Base-by-base conservation (phyloP, 2,329 filamentous ascomycete species). In the Periglandula ipomoeae region DNA sequence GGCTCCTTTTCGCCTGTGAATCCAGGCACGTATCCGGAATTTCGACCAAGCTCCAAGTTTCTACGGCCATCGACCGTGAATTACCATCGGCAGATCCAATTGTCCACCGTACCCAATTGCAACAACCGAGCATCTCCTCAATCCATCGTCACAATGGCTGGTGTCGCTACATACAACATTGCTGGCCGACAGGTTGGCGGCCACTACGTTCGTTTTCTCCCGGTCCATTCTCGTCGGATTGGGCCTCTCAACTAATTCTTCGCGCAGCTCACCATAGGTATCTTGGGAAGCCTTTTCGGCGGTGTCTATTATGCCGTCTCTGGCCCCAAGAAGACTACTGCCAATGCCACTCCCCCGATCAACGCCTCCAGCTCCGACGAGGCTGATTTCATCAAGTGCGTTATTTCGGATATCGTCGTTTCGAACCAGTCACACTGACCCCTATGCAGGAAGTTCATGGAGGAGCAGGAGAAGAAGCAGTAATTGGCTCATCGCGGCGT, bases 311-410 rank as follows among this genome's bases (percentile, higher is more conserved):
- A 69, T 35, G 66, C 68, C 47, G 51, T 68, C 49, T 64, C 68
- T 44, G 72, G 77, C 52, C 64, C 70, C 62, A 71, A 70, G 55
- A 67, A 67, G 55, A 65, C 70, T 51, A 60, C 69, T 39, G 70
- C 73, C 53, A 58, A 62, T 42, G 69, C 72, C 51, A 64, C 73
- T 44, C 78, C 78, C 54, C 78, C 78, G 45, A 78, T 82, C 71
- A 81, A 81, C 65, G 78, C 78, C 52, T 73, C 75, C 46, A 79
- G 72, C 68, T 71, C 76, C 59, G 78, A 81, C 62, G 78, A 82
- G 70, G 76, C 74, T 65, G 76, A 81, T 63, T 82, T 82, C 67
- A 80, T 82, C 72, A 79, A 81, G 78, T 81, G 66, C 70, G 74
- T 63, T 55, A 59, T 60, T 61, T 61, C 56, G 44, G 22, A 17